phyloP scores from a whole-genome alignment of 2,329 filamentous ascomycete genomes.

The Fusarium sp. region DNA sequence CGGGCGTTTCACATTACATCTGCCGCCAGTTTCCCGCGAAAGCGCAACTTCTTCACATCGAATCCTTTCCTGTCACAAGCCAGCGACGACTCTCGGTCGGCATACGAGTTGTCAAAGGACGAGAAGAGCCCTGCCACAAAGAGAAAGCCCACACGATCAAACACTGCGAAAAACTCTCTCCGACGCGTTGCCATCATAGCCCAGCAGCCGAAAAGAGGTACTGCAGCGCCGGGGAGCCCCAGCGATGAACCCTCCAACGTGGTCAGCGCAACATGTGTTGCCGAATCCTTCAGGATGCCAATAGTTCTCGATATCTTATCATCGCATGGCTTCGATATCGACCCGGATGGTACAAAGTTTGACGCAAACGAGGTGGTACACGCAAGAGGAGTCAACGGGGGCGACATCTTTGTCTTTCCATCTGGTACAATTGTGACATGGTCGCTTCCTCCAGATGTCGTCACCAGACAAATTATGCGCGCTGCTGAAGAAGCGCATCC shows the following conservation, averaged over 20 bases:
- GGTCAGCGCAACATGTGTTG: constrained; percentile 69
- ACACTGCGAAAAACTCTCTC: constrained; percentile 74
- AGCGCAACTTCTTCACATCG: constrained; percentile 72
- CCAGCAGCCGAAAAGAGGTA: constrained; percentile 62
- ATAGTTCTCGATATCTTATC: constrained; percentile 65
- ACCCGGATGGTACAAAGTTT: constrained; percentile 69
- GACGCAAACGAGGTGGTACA: constrained; percentile 70
- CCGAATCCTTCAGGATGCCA: constrained; percentile 71
- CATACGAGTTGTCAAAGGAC: constrained; percentile 29
- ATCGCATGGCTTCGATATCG: constrained; percentile 67
- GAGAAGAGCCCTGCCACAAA: constrained; percentile 47
- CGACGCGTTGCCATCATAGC: constrained; percentile 88
- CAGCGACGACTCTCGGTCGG: constrained; percentile 44
- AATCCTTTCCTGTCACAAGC: constrained; percentile 63
- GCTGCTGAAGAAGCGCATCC: constrained; percentile 81
- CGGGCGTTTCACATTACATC: constrained; percentile 59
- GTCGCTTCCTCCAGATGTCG: constrained; percentile 81
- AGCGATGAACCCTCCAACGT: constrained; percentile 53
- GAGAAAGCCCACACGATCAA: constrained; percentile 57
- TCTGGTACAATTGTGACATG: constrained; percentile 94
- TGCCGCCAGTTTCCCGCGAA: constrained; percentile 58
- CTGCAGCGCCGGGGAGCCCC: constrained; percentile 37
- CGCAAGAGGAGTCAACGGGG: constrained; percentile 68
- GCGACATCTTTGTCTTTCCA: constrained; percentile 95
- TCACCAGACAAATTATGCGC: constrained; percentile 75